Evolutionary conservation across 176 grass and related monocot species (phyloP).

Genomic region (Elaeis guineensis): DNA sequence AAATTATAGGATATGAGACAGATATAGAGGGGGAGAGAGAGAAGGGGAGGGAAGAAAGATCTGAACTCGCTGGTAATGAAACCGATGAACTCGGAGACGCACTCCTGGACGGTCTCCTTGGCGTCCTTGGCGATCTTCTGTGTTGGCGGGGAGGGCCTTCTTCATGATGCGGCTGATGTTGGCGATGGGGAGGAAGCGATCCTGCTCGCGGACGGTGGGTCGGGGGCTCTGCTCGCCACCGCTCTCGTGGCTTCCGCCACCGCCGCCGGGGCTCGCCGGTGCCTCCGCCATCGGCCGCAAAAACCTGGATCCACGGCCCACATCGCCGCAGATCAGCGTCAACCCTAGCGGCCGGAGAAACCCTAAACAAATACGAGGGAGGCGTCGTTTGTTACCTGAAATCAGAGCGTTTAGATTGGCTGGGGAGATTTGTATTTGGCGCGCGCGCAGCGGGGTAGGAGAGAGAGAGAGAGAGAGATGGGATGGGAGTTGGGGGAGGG

Average conservation of each 20-base stretch:
- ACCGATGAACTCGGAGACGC: constrained; percentile 98
- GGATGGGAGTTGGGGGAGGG: constrained; percentile 14
- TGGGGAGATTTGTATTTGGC: neutral
- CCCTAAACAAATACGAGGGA: constrained; percentile 5
- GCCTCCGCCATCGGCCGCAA: constrained; percentile 33
- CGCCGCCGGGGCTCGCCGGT: constrained; percentile 40
- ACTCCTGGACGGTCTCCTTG: constrained; percentile 98
- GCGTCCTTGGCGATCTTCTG: constrained; percentile 99
- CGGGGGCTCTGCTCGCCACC: constrained; percentile 37
- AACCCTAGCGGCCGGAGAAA: constrained; percentile 27
- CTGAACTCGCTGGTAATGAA: constrained; percentile 94
- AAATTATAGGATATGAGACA: too few species aligned
- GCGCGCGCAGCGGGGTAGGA: constrained; percentile 18
- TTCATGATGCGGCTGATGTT: constrained; percentile 99
- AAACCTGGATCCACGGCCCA: constrained; percentile 1
- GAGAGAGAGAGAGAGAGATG: constrained; percentile 11
- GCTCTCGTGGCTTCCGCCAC: constrained; percentile 37
- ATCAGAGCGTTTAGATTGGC: too few species aligned
- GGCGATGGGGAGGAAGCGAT: constrained; percentile 94
- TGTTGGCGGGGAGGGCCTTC: constrained; percentile 96
- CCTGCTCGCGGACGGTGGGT: constrained; percentile 70
- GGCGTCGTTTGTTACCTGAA: too few species aligned
- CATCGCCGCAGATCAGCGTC: neutral
- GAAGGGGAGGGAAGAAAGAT: neutral
- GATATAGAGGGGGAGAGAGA: neutral